Evolutionary conservation across 495 filamentous ascomycete genomes (phyloP).

Genomic region (Friedmanniomyces endolithicus): DNA sequence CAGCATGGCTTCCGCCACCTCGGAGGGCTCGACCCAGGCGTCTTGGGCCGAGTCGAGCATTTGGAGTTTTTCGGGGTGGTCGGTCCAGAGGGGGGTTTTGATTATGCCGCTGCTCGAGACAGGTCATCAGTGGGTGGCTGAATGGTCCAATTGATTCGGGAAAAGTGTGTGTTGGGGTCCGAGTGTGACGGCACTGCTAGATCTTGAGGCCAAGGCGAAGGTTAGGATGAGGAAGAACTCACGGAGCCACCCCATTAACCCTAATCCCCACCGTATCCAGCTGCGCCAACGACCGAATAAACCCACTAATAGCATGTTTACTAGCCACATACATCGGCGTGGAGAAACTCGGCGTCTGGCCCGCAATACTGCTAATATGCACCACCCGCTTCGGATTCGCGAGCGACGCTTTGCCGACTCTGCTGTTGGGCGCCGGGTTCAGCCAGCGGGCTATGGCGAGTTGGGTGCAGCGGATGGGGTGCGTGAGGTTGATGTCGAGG

Average conservation of each 20-base stretch:
- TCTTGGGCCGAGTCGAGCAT: constrained; percentile 40
- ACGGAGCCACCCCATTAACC: constrained; percentile 52
- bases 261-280: constrained; percentile 46
- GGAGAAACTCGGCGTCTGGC: constrained; percentile 38
- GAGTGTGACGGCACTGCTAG: no score
- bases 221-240: not conserved
- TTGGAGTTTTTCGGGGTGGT: constrained; percentile 52
- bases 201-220: no score
- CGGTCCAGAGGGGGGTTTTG: constrained; percentile 56
- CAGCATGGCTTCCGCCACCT: constrained; percentile 54
- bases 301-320: constrained; percentile 51
- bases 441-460: constrained; percentile 51
- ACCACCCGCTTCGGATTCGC: constrained; percentile 41
- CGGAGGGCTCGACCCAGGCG: constrained; percentile 51
- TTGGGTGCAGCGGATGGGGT: constrained; percentile 56
- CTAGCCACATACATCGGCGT: constrained; percentile 49
- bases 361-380: constrained; percentile 52
- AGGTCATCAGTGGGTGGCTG: no score
- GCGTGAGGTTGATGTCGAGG: constrained; percentile 56
- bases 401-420: constrained; percentile 23
- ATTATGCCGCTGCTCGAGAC: constrained; percentile 44
- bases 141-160: no score
- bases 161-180: no score
- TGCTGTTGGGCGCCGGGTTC: constrained; percentile 23
- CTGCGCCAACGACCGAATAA: constrained; percentile 41